Percentiles rank a stretch among this genome's conserved stretches.
These are phyloP conservation scores for Diaporthe eres DNA, from an alignment of 2,329 filamentous ascomycete genomes.

Conservation along the genomic window DNA sequence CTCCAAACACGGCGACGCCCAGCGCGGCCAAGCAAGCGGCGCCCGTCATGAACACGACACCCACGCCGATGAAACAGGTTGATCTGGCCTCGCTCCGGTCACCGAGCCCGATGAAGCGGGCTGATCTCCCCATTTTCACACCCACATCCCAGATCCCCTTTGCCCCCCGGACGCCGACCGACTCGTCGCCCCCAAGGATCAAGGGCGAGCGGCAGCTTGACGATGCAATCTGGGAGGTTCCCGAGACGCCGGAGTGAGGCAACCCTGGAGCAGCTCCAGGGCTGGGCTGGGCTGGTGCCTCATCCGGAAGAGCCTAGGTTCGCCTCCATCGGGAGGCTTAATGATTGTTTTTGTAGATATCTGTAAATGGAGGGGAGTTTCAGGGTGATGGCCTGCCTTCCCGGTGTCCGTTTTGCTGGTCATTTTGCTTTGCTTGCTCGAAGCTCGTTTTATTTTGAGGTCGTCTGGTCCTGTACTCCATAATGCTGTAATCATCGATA, in stretches of 20 bases:
- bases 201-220: slow-evolving; percentile 40
- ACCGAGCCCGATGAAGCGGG: slow-evolving; percentile 55
- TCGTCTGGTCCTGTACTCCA: background rate
- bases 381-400: background rate
- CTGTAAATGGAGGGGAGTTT: background rate
- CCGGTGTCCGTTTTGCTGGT: background rate
- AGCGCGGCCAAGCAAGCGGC: slow-evolving; percentile 27
- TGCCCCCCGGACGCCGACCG: slow-evolving; percentile 48
- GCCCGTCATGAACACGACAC: slow-evolving; percentile 13
- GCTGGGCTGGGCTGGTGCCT: background rate
- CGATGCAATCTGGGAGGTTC: slow-evolving; percentile 51
- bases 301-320: background rate
- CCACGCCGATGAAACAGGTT: slow-evolving; percentile 35
- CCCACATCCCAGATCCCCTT: slow-evolving; percentile 65
- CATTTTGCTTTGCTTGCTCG: background rate
- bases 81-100: slow-evolving; percentile 46
- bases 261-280: background rate
- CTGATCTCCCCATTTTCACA: slow-evolving; percentile 56
- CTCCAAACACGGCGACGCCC: slow-evolving; percentile 60
- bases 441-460: background rate
- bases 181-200: background rate
- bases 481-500: slow-evolving; percentile 35
- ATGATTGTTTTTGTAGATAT: background rate
- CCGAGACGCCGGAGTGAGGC: slow-evolving; percentile 51
- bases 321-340: background rate